A percentile compares a stretch with the other conserved stretches of the same genome.
phyloP scores from a whole-genome alignment of 2,329 filamentous ascomycete genomes.

The Achaetomium macrosporum region DNA sequence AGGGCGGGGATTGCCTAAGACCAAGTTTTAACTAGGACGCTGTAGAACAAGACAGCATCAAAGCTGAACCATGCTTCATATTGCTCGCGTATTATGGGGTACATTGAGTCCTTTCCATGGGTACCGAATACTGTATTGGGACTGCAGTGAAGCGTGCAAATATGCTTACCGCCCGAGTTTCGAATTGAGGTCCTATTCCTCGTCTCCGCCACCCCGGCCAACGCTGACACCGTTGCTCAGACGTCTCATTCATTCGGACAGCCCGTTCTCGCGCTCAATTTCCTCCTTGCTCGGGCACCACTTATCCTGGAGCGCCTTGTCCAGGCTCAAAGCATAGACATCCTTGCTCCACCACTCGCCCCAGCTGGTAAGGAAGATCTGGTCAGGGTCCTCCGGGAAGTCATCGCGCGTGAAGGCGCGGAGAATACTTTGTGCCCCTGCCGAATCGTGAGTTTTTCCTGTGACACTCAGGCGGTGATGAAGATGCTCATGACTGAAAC shows the following conservation, averaged over 20 bases:
- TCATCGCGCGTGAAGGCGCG: slow-evolving; percentile 40
- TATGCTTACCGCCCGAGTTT: too few species aligned
- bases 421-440: slow-evolving; percentile 42
- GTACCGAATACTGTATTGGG: neutral
- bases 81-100: too few species aligned
- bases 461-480: neutral
- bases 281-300: slow-evolving; percentile 44
- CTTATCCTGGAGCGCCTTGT: slow-evolving; percentile 45
- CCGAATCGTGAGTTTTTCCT: neutral
- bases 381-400: slow-evolving; percentile 45
- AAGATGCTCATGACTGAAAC: slow-evolving; percentile 3
- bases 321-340: slow-evolving; percentile 36
- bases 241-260: neutral
- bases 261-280: slow-evolving; percentile 35
- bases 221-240: neutral
- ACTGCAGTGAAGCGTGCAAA: too few species aligned
- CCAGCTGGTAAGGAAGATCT: slow-evolving; percentile 51
- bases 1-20: neutral
- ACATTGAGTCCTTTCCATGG: too few species aligned
- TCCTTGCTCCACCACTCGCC: slow-evolving; percentile 50
- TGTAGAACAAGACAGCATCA: too few species aligned
- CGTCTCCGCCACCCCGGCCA: too few species aligned
- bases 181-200: too few species aligned
- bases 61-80: too few species aligned
- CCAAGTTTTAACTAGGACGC: too few species aligned